Percentiles rank a stretch among this genome's conserved stretches.
Conservation (phyloP, 2,329 filamentous ascomycete genomes). For the Cryphonectria parasitica region DNA sequence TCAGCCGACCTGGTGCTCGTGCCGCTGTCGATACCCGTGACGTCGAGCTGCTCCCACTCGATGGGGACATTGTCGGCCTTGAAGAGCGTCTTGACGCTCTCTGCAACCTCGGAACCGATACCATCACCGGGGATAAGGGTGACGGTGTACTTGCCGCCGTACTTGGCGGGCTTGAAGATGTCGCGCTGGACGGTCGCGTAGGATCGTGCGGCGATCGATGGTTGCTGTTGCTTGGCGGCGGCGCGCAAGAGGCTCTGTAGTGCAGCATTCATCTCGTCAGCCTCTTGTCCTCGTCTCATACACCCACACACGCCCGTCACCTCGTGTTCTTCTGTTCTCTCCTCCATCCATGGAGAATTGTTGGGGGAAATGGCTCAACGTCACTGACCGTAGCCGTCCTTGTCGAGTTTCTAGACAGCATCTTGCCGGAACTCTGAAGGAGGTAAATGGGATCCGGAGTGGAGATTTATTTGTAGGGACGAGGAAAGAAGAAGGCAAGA, state of each 20-base stretch:
- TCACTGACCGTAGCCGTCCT: slow-evolving; percentile 61
- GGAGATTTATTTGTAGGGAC: slow-evolving; percentile 19
- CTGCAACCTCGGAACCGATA: slow-evolving; percentile 95
- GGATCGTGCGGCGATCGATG: slow-evolving; percentile 50
- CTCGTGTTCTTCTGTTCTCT: neutral
- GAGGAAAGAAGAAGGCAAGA: neutral
- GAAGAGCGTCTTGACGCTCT: slow-evolving; percentile 97
- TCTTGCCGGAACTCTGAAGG: slow-evolving; percentile 40
- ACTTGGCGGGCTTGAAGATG: slow-evolving; percentile 99
- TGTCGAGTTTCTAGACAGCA: slow-evolving; percentile 63
- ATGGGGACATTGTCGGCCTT: slow-evolving; percentile 97
- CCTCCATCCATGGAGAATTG: too few relatives aligned
- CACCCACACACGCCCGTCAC: neutral
- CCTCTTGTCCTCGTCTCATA: neutral
- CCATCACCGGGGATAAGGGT: slow-evolving; percentile 98
- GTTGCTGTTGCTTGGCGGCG: slow-evolving; percentile 51
- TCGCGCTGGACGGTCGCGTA: slow-evolving; percentile 88
- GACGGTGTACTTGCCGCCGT: slow-evolving; percentile 98
- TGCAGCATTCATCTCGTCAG: slow-evolving; percentile 20
- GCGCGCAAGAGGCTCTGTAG: slow-evolving; percentile 56
- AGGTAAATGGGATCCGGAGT: slow-evolving; percentile 7
- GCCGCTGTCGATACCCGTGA: slow-evolving; percentile 85
- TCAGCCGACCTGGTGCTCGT: slow-evolving; percentile 73
- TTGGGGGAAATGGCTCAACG: neutral
- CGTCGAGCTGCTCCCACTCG: slow-evolving; percentile 97